Percentiles rank a stretch among this genome's conserved stretches.
phyloP scores from a whole-genome alignment of 2,329 filamentous ascomycete genomes.

The Shiraia bambusicola region DNA sequence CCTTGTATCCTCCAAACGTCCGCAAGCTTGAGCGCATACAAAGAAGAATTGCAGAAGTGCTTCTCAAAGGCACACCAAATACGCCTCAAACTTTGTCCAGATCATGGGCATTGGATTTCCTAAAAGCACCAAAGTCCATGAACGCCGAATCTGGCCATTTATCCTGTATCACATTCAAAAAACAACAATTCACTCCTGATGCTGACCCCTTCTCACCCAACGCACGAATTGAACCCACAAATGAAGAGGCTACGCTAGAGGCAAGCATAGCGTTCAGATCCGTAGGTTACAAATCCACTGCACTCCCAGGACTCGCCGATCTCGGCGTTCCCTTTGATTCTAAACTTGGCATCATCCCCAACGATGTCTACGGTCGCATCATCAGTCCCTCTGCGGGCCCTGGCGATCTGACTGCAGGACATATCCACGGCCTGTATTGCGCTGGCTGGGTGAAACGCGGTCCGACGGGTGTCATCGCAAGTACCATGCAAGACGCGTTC shows the following conservation, averaged over 20 bases:
- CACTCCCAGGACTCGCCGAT: slow-evolving; percentile 72
- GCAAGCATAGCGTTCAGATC: slow-evolving; percentile 81
- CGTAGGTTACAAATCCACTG: slow-evolving; percentile 87
- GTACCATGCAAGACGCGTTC: slow-evolving; percentile 94
- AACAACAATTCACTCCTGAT: slow-evolving; percentile 42
- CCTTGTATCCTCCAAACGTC: slow-evolving; percentile 67
- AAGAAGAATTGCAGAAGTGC: slow-evolving; percentile 75
- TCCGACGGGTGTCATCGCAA: slow-evolving; percentile 92
- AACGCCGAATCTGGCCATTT: slow-evolving; percentile 56
- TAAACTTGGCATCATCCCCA: slow-evolving; percentile 72
- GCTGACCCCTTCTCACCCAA: slow-evolving; percentile 52
- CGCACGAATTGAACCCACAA: slow-evolving; percentile 52
- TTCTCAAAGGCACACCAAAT: slow-evolving; percentile 70
- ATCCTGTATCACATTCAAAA: slow-evolving; percentile 67
- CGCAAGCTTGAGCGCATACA: slow-evolving; percentile 72
- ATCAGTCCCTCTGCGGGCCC: slow-evolving; percentile 45
- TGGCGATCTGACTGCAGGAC: slow-evolving; percentile 47
- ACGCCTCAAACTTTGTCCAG: slow-evolving; percentile 55
- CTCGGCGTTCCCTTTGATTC: slow-evolving; percentile 78
- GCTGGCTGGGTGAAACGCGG: slow-evolving; percentile 96
- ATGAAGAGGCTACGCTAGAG: slow-evolving; percentile 55
- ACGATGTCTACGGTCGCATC: slow-evolving; percentile 78
- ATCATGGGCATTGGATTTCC: slow-evolving; percentile 83
- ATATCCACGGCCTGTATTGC: slow-evolving; percentile 78
- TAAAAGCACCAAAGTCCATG: slow-evolving; percentile 76